Evolutionary conservation across 805 yeast genomes (phyloP).

Genomic region (Kazachstania psychrophila): DNA sequence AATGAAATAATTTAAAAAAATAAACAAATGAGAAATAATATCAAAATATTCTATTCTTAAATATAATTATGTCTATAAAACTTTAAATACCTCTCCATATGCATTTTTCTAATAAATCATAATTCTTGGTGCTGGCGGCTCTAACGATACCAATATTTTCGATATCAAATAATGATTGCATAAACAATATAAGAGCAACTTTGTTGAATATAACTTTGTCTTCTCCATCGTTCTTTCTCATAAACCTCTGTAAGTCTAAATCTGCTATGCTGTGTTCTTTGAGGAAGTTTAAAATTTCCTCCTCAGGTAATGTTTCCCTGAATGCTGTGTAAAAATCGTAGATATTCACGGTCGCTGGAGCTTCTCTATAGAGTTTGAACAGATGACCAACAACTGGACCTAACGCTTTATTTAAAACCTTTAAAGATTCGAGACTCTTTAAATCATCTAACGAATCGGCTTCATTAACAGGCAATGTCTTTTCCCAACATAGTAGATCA

Average conservation of each 20-base stretch:
- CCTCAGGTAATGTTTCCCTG: conserved; percentile 38
- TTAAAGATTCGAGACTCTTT: conserved; percentile 2
- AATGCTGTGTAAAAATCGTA: conserved; percentile 61
- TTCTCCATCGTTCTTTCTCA: conserved; percentile 16
- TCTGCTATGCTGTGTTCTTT: conserved; percentile 20
- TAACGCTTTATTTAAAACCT: conserved; percentile 29
- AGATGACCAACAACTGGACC: conserved; percentile 50
- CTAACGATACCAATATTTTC: conserved; percentile 59
- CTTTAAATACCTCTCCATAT: conserved; percentile 30
- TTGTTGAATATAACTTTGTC: conserved; percentile 45
- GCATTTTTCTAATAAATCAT: conserved; percentile 25
- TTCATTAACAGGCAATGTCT: conserved; percentile 12
- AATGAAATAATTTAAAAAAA: background rate
- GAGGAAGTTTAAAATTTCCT: conserved; percentile 22
- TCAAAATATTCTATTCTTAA: background rate
- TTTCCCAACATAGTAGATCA: conserved; percentile 26
- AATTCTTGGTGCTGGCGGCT: conserved; percentile 37
- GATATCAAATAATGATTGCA: conserved; percentile 65
- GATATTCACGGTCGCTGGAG: conserved; percentile 57
- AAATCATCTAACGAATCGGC: conserved; percentile 1
- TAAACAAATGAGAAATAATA: background rate
- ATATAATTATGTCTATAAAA: background rate
- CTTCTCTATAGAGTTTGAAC: conserved; percentile 68
- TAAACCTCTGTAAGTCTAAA: conserved; percentile 21
- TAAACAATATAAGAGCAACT: conserved; percentile 58